Percentiles rank a stretch among this genome's conserved stretches.
These are phyloP conservation scores for Diplotaxis tenuifolia DNA, from an alignment of 345 rosid genomes.

Conservation along the genomic window DNA sequence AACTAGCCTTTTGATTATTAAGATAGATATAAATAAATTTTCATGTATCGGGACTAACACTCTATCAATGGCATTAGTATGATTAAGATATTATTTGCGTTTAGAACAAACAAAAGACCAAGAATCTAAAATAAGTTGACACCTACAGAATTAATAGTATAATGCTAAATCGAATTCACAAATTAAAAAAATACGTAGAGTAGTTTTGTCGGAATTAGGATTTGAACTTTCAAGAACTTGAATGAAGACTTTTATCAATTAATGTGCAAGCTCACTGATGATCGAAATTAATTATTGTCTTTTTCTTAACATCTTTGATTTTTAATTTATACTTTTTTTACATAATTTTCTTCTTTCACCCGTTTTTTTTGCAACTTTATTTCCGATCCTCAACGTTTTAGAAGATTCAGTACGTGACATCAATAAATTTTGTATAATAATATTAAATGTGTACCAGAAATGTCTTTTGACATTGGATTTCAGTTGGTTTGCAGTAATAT, in stretches of 20 bases:
- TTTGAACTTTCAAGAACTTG: slow-evolving; percentile 33
- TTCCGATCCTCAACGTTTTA: background rate
- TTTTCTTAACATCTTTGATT: slow-evolving; percentile 5
- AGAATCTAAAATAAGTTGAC: slow-evolving; percentile 9
- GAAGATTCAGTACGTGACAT: slow-evolving; percentile 7
- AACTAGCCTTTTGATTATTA: background rate
- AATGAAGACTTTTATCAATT: slow-evolving; percentile 23
- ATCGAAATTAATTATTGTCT: slow-evolving; percentile 33
- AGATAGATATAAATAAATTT: background rate
- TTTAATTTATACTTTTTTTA: background rate
- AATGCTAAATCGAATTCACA: slow-evolving; percentile 25
- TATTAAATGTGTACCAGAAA: background rate
- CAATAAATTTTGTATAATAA: background rate
- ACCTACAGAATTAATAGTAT: slow-evolving; percentile 16
- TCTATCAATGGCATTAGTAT: slow-evolving; percentile 14
- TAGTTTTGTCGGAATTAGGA: slow-evolving; percentile 41
- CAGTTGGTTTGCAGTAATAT: background rate
- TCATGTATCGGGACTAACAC: slow-evolving; percentile 16
- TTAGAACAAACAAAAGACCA: slow-evolving; percentile 24
- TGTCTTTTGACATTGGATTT: background rate
- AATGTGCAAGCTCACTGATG: slow-evolving; percentile 30
- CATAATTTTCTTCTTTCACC: background rate
- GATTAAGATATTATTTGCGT: slow-evolving; percentile 6
- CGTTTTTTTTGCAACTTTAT: background rate
- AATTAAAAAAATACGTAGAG: slow-evolving; percentile 25